These are phyloP conservation scores for Aspergillus sp. DNA, from an alignment of 2,329 filamentous ascomycete species.

Conservation along the genomic window DNA sequence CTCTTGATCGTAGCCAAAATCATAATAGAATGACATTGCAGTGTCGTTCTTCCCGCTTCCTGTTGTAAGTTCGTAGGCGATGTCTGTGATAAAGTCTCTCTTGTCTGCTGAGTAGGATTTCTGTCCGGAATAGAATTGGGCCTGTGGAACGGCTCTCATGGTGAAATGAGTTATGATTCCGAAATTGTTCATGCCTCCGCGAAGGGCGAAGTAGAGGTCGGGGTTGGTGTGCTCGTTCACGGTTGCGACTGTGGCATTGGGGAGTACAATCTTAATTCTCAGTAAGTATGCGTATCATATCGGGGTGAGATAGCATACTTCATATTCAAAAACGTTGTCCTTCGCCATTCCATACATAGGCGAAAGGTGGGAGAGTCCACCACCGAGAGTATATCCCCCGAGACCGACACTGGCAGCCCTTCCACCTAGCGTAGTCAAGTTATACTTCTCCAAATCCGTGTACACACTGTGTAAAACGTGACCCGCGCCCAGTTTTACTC, in stretches of 20 bases:
- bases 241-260: slow-evolving; percentile 18
- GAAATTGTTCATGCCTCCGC: slow-evolving; percentile 35
- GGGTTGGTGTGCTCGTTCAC: slow-evolving; percentile 20
- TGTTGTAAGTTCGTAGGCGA: slow-evolving; percentile 3
- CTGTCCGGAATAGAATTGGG: slow-evolving; percentile 29
- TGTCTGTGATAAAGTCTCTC: slow-evolving; percentile 2
- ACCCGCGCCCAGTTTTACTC: background rate
- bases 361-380: background rate
- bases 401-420: background rate
- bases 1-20: slow-evolving; percentile 1
- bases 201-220: slow-evolving; percentile 32
- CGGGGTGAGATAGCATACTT: slow-evolving; percentile 1
- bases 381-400: background rate
- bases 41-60: slow-evolving; percentile 2
- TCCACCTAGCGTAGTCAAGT: background rate
- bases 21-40: slow-evolving; percentile 2
- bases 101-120: slow-evolving; percentile 11
- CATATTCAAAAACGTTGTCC: slow-evolving; percentile 5
- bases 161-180: slow-evolving; percentile 32
- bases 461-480: background rate
- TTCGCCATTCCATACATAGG: slow-evolving; percentile 1
- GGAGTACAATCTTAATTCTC: slow-evolving; percentile 10
- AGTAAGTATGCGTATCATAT: too few relatives aligned
- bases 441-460: background rate
- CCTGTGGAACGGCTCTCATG: slow-evolving; percentile 28